A percentile compares a stretch with the other conserved stretches of the same genome.
Evolutionary conservation across 345 rosid species (phyloP).

Genomic region (Corchorus olitorius): DNA sequence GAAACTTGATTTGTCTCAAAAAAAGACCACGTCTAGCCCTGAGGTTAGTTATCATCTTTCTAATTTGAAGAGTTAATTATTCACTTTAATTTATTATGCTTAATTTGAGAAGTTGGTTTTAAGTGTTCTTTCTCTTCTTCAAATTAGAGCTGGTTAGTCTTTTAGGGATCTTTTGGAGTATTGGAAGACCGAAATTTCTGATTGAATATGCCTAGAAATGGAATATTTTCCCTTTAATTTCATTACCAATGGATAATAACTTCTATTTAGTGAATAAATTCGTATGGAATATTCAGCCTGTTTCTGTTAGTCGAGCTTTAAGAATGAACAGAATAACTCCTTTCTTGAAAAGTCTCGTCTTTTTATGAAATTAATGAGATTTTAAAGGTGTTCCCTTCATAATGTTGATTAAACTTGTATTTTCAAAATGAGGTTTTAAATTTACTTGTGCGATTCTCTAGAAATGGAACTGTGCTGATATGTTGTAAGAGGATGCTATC

Average conservation of each 20-base stretch:
- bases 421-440: neutral
- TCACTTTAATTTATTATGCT: neutral
- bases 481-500: neutral
- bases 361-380: neutral
- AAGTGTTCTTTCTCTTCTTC: neutral
- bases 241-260: neutral
- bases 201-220: neutral
- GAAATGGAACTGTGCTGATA: neutral
- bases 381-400: neutral
- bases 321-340: neutral
- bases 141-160: neutral
- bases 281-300: neutral
- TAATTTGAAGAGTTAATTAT: neutral
- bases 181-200: neutral
- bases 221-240: neutral
- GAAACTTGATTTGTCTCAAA: constrained; percentile 72
- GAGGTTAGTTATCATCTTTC: constrained; percentile 51
- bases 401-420: neutral
- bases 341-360: neutral
- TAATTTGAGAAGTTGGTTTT: neutral
- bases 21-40: constrained; percentile 60
- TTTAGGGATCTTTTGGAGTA: neutral
- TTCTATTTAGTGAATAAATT: neutral
- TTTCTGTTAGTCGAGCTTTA: neutral
- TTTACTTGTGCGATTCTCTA: neutral